Evolutionary conservation across 768 basidiomycete genomes (phyloP).

Genomic region (Pisolithus tinctorius): DNA sequence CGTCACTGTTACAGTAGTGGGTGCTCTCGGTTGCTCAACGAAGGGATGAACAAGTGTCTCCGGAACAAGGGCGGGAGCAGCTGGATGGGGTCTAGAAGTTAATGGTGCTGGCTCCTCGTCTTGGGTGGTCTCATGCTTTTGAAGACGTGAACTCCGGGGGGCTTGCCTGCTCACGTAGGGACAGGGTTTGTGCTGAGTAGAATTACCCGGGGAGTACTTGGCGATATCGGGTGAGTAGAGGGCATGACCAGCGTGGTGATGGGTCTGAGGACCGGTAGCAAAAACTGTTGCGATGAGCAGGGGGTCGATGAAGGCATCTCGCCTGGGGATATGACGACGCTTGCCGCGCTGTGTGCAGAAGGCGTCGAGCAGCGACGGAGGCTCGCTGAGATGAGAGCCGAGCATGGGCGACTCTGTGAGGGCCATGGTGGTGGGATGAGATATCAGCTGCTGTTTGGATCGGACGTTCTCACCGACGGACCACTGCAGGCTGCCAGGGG

Average conservation of each 20-base stretch:
- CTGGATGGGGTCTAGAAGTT: constrained; percentile 28
- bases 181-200: constrained; percentile 36
- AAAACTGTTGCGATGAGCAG: constrained; percentile 71
- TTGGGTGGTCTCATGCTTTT: constrained; percentile 42
- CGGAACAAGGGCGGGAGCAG: constrained; percentile 19
- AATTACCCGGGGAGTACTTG: constrained; percentile 46
- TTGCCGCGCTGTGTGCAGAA: constrained; percentile 38
- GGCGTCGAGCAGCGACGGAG: constrained; percentile 61
- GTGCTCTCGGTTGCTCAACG: neutral
- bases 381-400: constrained; percentile 21
- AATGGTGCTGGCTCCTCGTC: constrained; percentile 37
- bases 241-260: constrained; percentile 83
- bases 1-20: constrained; percentile 51
- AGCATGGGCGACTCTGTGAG: constrained; percentile 6
- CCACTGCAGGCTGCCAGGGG: too few relatives aligned
- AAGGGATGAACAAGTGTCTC: constrained; percentile 1
- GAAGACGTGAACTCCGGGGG: constrained; percentile 57
- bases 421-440: neutral
- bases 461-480: constrained; percentile 3
- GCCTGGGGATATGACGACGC: constrained; percentile 42
- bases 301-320: constrained; percentile 74
- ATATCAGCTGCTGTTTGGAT: constrained; percentile 33
- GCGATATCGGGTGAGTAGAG: constrained; percentile 48
- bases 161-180: constrained; percentile 71
- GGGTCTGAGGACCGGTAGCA: constrained; percentile 71